Evolutionary conservation across 208 protist species (phyloP).

Genomic region (Trypanosoma mega): DNA sequence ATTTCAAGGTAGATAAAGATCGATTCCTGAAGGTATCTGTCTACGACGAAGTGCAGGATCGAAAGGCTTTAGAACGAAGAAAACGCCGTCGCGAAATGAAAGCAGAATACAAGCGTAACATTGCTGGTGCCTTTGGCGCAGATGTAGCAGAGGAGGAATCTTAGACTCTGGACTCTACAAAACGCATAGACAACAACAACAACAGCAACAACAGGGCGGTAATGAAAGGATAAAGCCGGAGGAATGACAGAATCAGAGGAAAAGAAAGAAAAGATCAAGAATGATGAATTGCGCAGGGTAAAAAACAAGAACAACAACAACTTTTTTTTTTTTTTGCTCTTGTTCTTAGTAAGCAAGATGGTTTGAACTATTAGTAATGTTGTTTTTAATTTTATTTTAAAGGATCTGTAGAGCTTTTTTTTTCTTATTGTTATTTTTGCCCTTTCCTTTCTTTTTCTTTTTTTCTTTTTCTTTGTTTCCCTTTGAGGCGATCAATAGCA

Average conservation of each 20-base stretch:
- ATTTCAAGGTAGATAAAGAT: slow-evolving; percentile 67
- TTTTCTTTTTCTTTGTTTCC: neutral
- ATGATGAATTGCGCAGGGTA: no score
- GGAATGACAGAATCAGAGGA: no score
- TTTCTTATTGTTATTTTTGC: neutral
- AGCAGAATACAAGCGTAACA: slow-evolving; percentile 77
- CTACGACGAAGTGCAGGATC: slow-evolving; percentile 79
- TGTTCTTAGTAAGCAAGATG: neutral
- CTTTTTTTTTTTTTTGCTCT: neutral
- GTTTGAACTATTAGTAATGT: no score
- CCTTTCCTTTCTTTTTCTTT: neutral
- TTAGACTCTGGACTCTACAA: no score
- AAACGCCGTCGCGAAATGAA: slow-evolving; percentile 80
- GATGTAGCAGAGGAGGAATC: slow-evolving; percentile 15
- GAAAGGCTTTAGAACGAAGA: slow-evolving; percentile 66
- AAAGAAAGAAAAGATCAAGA: no score
- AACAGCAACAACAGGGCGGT: no score
- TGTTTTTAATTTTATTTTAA: neutral
- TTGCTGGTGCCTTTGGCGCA: slow-evolving; percentile 34
- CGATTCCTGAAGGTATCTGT: slow-evolving; percentile 71
- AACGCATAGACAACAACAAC: no score
- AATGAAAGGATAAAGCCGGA: no score
- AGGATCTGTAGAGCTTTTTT: neutral
- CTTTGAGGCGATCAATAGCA: neutral
- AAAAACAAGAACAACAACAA: neutral